Percentiles rank a stretch among this genome's conserved stretches.
Conservation (phyloP, 116 monocot genomes). For the Papilionanthe hybrid region DNA sequence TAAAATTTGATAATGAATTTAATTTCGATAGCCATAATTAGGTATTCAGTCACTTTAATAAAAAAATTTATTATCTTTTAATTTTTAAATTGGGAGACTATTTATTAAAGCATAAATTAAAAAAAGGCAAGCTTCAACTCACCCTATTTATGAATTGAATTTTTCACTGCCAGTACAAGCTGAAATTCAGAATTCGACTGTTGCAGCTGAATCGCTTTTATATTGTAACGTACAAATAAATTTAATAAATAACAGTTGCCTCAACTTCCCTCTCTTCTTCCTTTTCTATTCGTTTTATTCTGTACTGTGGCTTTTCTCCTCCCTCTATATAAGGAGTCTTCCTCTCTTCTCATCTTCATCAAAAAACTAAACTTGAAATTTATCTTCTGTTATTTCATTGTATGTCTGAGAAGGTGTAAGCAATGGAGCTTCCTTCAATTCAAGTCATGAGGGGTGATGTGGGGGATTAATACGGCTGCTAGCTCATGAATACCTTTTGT, state of each 20-base stretch:
- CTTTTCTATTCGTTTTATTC: too few relatives aligned
- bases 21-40: too few relatives aligned
- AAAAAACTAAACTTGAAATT: background rate
- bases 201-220: background rate
- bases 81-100: too few relatives aligned
- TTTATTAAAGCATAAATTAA: too few relatives aligned
- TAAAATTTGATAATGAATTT: too few relatives aligned
- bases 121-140: too few relatives aligned
- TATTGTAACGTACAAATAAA: background rate
- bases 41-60: too few relatives aligned
- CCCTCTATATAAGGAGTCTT: background rate
- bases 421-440: conserved; percentile 5
- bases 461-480: conserved; percentile 6
- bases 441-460: background rate
- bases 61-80: too few relatives aligned
- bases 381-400: background rate
- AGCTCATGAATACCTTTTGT: conserved; percentile 7
- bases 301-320: background rate
- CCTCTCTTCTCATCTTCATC: background rate
- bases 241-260: too few relatives aligned
- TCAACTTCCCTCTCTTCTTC: background rate
- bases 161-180: too few relatives aligned
- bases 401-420: background rate
- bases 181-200: background rate
- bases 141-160: too few relatives aligned